A percentile compares a stretch with the other conserved stretches of the same genome.
These are phyloP conservation scores for Fusarium verrucosum DNA, from an alignment of 2,329 filamentous ascomycete genomes.

Conservation along the genomic window DNA sequence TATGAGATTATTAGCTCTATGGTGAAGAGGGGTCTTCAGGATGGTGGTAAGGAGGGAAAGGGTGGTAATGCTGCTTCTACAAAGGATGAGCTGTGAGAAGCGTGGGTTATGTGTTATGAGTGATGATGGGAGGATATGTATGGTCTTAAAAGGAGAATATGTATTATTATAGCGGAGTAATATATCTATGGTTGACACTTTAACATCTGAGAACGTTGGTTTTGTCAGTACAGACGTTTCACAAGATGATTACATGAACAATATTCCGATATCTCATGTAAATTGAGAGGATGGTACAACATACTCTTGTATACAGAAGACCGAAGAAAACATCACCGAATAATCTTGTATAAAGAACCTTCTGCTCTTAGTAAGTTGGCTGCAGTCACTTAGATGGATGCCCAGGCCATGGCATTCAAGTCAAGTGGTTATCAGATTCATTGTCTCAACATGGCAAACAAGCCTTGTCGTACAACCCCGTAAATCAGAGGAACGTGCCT, in stretches of 20 bases:
- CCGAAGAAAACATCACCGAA: neutral
- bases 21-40: conserved; percentile 63
- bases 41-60: conserved; percentile 50
- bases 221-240: neutral
- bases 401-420: neutral
- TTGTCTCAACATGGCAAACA: neutral
- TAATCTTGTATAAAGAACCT: neutral
- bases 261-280: neutral
- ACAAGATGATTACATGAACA: neutral
- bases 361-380: neutral
- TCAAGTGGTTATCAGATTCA: neutral
- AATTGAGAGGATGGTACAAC: neutral
- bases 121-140: conserved; percentile 1
- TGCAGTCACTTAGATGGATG: neutral
- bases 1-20: conserved; percentile 86
- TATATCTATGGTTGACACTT: neutral
- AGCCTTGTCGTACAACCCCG: neutral
- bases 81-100: conserved; percentile 51
- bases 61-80: conserved; percentile 30
- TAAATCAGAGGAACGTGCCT: neutral
- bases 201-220: neutral
- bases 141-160: neutral
- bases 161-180: neutral
- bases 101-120: conserved; percentile 6
- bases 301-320: neutral